Evolutionary conservation across 2,329 filamentous ascomycete genomes (phyloP).

Genomic region (Aspergillus ibericus): DNA sequence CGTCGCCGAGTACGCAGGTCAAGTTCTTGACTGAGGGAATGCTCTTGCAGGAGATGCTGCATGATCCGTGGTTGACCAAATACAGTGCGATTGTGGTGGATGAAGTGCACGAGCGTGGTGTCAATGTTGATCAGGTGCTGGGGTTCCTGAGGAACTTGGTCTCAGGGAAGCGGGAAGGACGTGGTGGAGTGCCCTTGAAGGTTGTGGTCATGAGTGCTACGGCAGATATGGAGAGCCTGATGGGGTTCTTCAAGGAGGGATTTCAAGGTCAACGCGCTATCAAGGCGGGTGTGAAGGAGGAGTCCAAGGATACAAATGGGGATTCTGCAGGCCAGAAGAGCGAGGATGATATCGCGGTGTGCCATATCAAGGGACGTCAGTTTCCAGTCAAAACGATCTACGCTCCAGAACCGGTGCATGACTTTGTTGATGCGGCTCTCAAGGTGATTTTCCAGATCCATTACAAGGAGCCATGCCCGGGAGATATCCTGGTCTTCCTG

Average conservation of each 20-base stretch:
- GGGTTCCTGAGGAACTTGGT: constrained; percentile 84
- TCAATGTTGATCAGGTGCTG: constrained; percentile 88
- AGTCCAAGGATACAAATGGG: not conserved
- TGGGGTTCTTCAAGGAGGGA: constrained; percentile 66
- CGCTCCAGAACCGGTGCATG: constrained; percentile 69
- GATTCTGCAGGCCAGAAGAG: constrained; percentile 12
- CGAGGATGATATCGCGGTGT: constrained; percentile 51
- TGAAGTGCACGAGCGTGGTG: constrained; percentile 93
- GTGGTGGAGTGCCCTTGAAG: constrained; percentile 75
- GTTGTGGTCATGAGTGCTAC: constrained; percentile 97
- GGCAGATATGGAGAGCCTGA: constrained; percentile 77
- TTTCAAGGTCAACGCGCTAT: constrained; percentile 13
- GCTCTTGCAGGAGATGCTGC: constrained; percentile 87
- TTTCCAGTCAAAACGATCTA: constrained; percentile 80
- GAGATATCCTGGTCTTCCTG: constrained; percentile 89
- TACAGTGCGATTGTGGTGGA: constrained; percentile 93
- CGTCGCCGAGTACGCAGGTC: constrained; percentile 77
- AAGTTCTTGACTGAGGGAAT: constrained; percentile 97
- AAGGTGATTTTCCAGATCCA: constrained; percentile 86
- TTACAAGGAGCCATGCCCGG: constrained; percentile 82
- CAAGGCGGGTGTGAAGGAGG: not conserved
- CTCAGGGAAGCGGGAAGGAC: constrained; percentile 56
- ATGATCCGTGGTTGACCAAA: constrained; percentile 75
- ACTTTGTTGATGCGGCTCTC: constrained; percentile 78
- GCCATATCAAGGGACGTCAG: constrained; percentile 80